Evolutionary conservation across 441 rosid genomes (phyloP).

Genomic region (Geranium incanum): DNA sequence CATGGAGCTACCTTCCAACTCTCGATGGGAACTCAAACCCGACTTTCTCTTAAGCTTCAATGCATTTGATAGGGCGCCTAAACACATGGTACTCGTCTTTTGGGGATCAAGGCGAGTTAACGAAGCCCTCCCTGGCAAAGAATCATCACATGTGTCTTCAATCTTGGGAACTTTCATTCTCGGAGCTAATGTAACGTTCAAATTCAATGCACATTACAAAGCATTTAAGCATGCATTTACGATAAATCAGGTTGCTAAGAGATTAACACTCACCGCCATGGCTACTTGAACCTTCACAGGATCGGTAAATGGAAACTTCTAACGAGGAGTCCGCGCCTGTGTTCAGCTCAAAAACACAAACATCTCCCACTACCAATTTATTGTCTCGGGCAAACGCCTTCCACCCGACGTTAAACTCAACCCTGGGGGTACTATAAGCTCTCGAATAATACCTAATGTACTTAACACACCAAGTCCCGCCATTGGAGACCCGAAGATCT

Average conservation of each 20-base stretch:
- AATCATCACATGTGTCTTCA: not conserved
- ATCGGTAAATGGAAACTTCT: not conserved
- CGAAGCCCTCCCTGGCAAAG: no score
- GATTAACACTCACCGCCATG: not conserved
- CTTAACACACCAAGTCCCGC: not conserved
- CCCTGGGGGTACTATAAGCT: not conserved
- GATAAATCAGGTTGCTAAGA: not conserved
- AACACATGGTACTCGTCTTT: not conserved
- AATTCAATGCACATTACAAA: not conserved
- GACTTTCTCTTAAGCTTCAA: constrained; percentile 1
- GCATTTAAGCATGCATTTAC: not conserved
- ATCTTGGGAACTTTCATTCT: not conserved
- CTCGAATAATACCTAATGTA: not conserved
- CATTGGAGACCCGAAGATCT: not conserved
- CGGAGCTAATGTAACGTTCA: not conserved
- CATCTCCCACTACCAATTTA: not conserved
- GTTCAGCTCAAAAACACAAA: constrained; percentile 7
- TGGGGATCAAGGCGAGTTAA: not conserved
- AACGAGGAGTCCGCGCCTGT: not conserved
- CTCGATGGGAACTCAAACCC: not conserved
- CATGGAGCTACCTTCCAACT: not conserved
- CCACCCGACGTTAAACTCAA: not conserved
- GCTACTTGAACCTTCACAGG: not conserved
- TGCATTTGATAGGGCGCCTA: not conserved
- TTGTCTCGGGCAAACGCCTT: constrained; percentile 8